Evolutionary conservation across 805 yeast species (phyloP).

Genomic region (Nakazawaea molendinolei): DNA sequence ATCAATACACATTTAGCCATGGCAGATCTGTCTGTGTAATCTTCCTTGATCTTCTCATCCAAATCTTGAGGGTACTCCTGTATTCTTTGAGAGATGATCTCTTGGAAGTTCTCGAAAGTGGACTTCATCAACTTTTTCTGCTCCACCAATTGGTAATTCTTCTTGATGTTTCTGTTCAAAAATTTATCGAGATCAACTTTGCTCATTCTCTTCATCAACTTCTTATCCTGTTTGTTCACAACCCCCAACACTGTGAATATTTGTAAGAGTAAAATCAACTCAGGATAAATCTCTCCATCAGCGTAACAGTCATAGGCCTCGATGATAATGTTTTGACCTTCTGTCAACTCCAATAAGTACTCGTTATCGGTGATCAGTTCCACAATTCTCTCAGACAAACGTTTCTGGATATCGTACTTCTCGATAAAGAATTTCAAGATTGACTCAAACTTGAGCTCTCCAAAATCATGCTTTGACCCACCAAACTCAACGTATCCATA

Average conservation of each 20-base stretch:
- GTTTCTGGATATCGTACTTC: constrained; percentile 19
- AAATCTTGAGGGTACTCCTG: constrained; percentile 39
- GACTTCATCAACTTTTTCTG: constrained; percentile 37
- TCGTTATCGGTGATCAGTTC: constrained; percentile 28
- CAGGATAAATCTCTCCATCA: constrained; percentile 55
- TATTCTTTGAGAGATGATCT: constrained; percentile 30
- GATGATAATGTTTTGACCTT: constrained; percentile 33
- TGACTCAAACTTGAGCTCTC: constrained; percentile 51
- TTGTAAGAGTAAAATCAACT: constrained; percentile 47
- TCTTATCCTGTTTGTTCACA: constrained; percentile 23
- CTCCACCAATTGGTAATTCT: constrained; percentile 56
- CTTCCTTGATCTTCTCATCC: constrained; percentile 12
- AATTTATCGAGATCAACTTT: constrained; percentile 24
- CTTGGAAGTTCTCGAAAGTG: constrained; percentile 22
- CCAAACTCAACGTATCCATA: constrained; percentile 82
- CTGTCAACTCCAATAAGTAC: constrained; percentile 25
- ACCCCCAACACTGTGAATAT: constrained; percentile 34
- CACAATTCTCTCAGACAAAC: constrained; percentile 30
- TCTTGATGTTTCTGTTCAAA: constrained; percentile 46
- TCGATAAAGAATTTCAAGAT: constrained; percentile 32
- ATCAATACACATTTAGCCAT: constrained; percentile 52
- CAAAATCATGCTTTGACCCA: constrained; percentile 75
- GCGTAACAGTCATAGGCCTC: constrained; percentile 59
- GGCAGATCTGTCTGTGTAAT: constrained; percentile 24
- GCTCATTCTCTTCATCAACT: constrained; percentile 24